Evolutionary conservation across 305 asterid genomes (phyloP).

Genomic region (Fraxinus greggii): DNA sequence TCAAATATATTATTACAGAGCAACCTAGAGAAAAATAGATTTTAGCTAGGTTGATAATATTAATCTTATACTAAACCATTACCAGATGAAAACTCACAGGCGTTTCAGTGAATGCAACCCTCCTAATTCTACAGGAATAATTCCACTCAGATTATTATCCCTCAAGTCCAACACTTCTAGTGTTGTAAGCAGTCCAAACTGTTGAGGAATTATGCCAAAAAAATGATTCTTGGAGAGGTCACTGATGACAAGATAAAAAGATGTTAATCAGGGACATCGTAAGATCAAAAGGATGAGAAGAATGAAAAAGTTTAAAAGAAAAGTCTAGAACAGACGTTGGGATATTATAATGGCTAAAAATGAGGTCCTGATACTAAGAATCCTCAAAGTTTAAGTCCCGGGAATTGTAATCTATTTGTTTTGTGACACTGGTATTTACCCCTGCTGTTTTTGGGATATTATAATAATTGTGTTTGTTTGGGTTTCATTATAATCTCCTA

Average conservation of each 20-base stretch:
- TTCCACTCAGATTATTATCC: constrained; percentile 69
- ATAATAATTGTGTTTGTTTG: neutral
- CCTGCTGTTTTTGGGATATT: neutral
- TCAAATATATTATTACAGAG: constrained; percentile 70
- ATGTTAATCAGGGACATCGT: neutral
- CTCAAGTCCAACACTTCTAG: constrained; percentile 85
- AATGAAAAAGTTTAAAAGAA: neutral
- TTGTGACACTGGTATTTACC: neutral
- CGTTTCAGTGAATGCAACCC: constrained; percentile 53
- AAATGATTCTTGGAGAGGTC: constrained; percentile 75
- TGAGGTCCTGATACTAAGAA: neutral
- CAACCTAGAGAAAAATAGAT: constrained; percentile 43
- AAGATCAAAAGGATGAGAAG: neutral
- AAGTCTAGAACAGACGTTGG: neutral
- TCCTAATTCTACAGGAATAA: constrained; percentile 79
- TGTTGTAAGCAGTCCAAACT: constrained; percentile 53
- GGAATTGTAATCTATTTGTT: neutral
- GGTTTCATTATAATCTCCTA: neutral
- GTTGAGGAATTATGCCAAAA: constrained; percentile 72
- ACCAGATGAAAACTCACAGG: constrained; percentile 47
- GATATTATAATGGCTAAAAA: neutral
- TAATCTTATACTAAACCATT: neutral
- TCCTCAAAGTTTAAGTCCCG: neutral
- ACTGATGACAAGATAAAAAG: constrained; percentile 27
- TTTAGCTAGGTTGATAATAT: neutral